phyloP scores from a whole-genome alignment of 352 stramenopile species.

The Phytophthora pistaciae region DNA sequence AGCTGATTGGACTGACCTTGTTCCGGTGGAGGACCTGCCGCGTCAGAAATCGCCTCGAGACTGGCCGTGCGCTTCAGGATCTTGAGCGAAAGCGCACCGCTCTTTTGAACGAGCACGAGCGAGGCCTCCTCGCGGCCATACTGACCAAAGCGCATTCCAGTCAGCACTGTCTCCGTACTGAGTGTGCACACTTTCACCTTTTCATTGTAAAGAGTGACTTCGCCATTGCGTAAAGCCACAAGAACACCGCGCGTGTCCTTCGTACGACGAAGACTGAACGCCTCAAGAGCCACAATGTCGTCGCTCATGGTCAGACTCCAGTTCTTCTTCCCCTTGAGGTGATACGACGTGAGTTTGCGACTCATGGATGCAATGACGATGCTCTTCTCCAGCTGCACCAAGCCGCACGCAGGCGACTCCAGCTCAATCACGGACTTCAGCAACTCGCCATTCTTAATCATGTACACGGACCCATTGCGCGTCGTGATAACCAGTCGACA shows the following conservation, averaged over 20 bases:
- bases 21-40: constrained; percentile 81
- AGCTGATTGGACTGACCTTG: constrained; percentile 52
- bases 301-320: constrained; percentile 88
- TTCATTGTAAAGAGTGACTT: constrained; percentile 91
- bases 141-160: constrained; percentile 87
- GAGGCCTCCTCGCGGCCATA: constrained; percentile 91
- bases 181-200: constrained; percentile 87
- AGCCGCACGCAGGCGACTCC: constrained; percentile 75
- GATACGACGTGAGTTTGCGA: constrained; percentile 86
- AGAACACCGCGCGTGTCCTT: constrained; percentile 85
- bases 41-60: constrained; percentile 78
- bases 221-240: constrained; percentile 85
- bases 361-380: constrained; percentile 92
- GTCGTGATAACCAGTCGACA: constrained; percentile 89
- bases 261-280: constrained; percentile 73
- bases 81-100: constrained; percentile 83
- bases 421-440: constrained; percentile 90
- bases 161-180: constrained; percentile 68
- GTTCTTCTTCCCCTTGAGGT: constrained; percentile 93
- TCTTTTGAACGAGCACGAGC: constrained; percentile 84
- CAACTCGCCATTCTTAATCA: constrained; percentile 92
- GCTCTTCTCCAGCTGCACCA: constrained; percentile 86
- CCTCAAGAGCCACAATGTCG: constrained; percentile 85
- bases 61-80: constrained; percentile 91
- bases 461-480: constrained; percentile 88